Evolutionary conservation across 2,329 filamentous ascomycete genomes (phyloP), one percentile per base, ranked within the genome.

Genomic region (Periconia sp.): DNA sequence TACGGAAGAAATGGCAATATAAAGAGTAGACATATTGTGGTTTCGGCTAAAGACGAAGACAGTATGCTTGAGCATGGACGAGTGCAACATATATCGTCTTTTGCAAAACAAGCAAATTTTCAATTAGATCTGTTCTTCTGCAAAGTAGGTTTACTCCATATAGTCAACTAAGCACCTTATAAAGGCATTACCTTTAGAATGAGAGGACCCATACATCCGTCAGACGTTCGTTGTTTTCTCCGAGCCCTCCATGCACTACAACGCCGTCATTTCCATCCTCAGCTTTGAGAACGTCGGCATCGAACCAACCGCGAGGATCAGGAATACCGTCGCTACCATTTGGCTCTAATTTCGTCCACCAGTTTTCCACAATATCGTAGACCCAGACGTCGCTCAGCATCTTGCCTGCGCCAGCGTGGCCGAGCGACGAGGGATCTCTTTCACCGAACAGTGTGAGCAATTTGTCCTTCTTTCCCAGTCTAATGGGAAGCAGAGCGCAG

Each of bases 361-460:
- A 64, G 16, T 63, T 57, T 31, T 67, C 63, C 18, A 44, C 54
- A 16, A 70, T 59, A 13, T 70, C 66, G 40, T 66, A 81, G 0
- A 69, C 62, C 79, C 79, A 82, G 1, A 74, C 69, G 57, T 82
- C 78, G 2, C 57, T 54, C 31, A 81, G 47, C 78, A 82, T 82
- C 61, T 80, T 82, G 0, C 79, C 79, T 0, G 79, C 79, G 1
- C 78, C 79, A 33, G 73, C 73, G 56, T 82, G 79, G 0, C 79
- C 79, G 7, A 80, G 56, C 1, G 69, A 70, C 43, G 75, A 80
- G 0, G 79, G 79, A 57, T 81, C 78, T 3, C 67, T 69, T 55
- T 82, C 79, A 4, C 79, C 78, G 51, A 82, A 81, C 38, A 80
- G 28, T 0, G 78, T 82, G 3, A 82, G 56, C 10, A 82, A 57